Conservation (phyloP, 139 green algal genomes). For the Helicosporidium sp. region DNA sequence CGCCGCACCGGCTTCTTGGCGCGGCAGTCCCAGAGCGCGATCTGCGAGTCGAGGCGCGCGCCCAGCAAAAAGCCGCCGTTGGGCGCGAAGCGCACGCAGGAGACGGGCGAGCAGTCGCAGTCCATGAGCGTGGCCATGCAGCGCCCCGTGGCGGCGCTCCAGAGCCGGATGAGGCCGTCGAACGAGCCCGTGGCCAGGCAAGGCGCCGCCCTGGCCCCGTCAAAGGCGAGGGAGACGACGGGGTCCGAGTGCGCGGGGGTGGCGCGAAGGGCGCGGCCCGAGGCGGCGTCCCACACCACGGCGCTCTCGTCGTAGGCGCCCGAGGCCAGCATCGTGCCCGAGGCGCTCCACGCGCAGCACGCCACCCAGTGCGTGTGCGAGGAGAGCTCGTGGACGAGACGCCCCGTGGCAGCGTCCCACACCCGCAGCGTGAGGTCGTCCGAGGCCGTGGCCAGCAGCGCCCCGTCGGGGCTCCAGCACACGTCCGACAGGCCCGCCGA, state of each 20-base stretch:
- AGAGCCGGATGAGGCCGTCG: slow-evolving; percentile 55
- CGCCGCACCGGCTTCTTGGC: slow-evolving; percentile 23
- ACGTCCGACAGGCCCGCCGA: slow-evolving; percentile 53
- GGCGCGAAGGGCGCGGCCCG: slow-evolving; percentile 29
- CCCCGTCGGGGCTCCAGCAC: slow-evolving; percentile 39
- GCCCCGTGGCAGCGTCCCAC: slow-evolving; percentile 40
- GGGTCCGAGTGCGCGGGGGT: slow-evolving; percentile 82
- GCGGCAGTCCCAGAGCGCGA: slow-evolving; percentile 49
- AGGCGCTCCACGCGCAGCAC: slow-evolving; percentile 56
- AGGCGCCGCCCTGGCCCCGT: slow-evolving; percentile 29
- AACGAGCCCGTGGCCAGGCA: slow-evolving; percentile 46
- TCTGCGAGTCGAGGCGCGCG: slow-evolving; percentile 11
- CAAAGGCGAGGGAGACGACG: slow-evolving; percentile 59
- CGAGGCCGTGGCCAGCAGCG: slow-evolving; percentile 36
- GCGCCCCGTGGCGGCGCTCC: slow-evolving; percentile 41
- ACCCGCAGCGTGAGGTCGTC: slow-evolving; percentile 41
- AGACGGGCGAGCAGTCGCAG: slow-evolving; percentile 43
- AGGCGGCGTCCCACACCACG: slow-evolving; percentile 60
- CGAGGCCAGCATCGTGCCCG: slow-evolving; percentile 54
- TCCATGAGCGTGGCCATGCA: slow-evolving; percentile 68
- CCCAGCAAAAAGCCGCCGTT: slow-evolving; percentile 42
- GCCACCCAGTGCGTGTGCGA: slow-evolving; percentile 77
- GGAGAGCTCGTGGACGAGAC: slow-evolving; percentile 29
- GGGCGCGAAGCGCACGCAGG: slow-evolving; percentile 57
- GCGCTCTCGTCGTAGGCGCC: slow-evolving; percentile 82